A percentile compares a stretch with the other conserved stretches of the same genome.
Conservation (phyloP, 768 basidiomycete species). For the Mycena floridula region DNA sequence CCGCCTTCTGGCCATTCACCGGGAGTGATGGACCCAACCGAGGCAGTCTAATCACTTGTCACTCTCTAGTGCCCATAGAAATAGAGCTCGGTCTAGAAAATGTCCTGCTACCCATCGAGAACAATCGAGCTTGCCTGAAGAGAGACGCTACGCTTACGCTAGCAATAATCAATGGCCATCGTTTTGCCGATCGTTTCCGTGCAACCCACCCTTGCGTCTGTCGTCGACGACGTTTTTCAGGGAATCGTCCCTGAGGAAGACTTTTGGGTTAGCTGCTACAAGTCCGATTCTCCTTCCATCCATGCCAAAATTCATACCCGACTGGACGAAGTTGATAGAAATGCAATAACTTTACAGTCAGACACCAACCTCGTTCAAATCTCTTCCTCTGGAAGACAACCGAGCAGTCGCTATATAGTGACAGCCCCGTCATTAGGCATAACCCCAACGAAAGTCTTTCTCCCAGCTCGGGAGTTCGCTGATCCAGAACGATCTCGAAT, state of each 20-base stretch:
- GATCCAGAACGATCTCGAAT: conserved; percentile 39
- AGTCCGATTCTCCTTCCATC: conserved; percentile 41
- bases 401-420: conserved; percentile 36
- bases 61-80: no score
- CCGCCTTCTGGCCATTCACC: no score
- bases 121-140: no score
- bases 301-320: conserved; percentile 58
- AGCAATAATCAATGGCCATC: neutral
- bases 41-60: no score
- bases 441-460: conserved; percentile 36
- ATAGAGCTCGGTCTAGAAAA: no score
- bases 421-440: conserved; percentile 45
- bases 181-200: conserved; percentile 46
- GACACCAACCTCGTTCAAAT: conserved; percentile 45
- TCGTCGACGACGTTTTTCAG: conserved; percentile 58
- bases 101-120: no score
- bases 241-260: conserved; percentile 51
- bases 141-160: no score
- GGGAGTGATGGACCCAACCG: no score
- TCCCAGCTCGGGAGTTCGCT: conserved; percentile 46
- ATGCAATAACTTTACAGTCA: conserved; percentile 37
- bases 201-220: conserved; percentile 54
- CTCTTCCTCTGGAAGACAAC: conserved; percentile 13
- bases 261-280: conserved; percentile 76
- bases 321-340: conserved; percentile 47